Conservation (phyloP, 2,329 filamentous ascomycete species). For the Colletotrichum acutatum region DNA sequence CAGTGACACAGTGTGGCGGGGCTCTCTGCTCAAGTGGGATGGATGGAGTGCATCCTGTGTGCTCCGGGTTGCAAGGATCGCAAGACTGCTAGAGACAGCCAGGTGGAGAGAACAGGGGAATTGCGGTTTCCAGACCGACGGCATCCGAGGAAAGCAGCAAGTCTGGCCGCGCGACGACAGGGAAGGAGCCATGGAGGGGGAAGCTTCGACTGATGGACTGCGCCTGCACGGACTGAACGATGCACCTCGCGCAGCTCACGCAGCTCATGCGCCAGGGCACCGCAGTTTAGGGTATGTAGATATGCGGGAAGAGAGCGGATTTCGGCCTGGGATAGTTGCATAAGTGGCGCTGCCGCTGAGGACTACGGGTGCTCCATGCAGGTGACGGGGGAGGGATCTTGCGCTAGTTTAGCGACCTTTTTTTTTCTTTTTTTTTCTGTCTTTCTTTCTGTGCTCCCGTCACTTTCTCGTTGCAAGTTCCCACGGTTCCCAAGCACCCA, state of each 20-base stretch:
- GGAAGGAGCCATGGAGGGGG: background rate
- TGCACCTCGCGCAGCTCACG: constrained; percentile 24
- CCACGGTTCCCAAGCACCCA: too few species aligned
- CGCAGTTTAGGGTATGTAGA: constrained; percentile 5
- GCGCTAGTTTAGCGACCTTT: constrained; percentile 21
- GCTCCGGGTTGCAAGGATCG: background rate
- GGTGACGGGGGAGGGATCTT: constrained; percentile 31
- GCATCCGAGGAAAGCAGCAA: constrained; percentile 11
- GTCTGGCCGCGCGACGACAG: constrained; percentile 14
- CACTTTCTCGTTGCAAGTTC: too few species aligned
- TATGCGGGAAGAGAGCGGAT: background rate
- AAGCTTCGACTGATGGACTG: constrained; percentile 4
- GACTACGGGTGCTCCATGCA: background rate
- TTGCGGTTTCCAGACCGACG: constrained; percentile 34
- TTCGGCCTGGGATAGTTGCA: constrained; percentile 14
- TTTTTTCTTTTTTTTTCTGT: background rate
- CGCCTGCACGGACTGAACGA: constrained; percentile 14
- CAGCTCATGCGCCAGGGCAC: background rate
- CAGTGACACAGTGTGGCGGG: constrained; percentile 20
- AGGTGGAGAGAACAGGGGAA: constrained; percentile 18
- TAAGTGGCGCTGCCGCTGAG: constrained; percentile 11
- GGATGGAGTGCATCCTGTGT: background rate
- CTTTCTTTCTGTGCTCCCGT: too few species aligned
- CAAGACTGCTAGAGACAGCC: background rate
- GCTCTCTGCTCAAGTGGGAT: background rate